A percentile compares a stretch with the other conserved stretches of the same genome.
Conservation (phyloP, 805 yeast genomes). For the Ascoidea tarda region DNA sequence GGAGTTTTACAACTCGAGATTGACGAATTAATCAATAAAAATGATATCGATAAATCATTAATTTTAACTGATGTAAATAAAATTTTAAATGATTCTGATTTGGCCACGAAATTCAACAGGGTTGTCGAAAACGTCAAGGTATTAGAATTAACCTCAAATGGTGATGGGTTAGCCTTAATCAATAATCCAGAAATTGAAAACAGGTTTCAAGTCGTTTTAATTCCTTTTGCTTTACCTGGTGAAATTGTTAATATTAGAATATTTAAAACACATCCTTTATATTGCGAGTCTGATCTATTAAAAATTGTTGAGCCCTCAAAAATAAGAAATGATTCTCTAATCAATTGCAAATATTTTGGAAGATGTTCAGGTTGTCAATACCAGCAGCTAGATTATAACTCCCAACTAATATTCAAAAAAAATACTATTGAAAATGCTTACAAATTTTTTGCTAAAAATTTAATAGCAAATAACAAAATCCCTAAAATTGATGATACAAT, state of each 20-base stretch:
- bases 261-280: slow-evolving; percentile 63
- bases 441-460: slow-evolving; percentile 53
- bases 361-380: slow-evolving; percentile 92
- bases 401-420: slow-evolving; percentile 61
- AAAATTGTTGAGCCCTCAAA: slow-evolving; percentile 28
- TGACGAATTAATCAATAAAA: slow-evolving; percentile 32
- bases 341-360: slow-evolving; percentile 77
- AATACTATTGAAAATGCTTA: slow-evolving; percentile 73
- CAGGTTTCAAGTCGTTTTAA: slow-evolving; percentile 46
- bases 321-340: slow-evolving; percentile 45
- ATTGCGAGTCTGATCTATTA: slow-evolving; percentile 64
- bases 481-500: slow-evolving; percentile 56
- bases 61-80: slow-evolving; percentile 52
- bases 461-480: slow-evolving; percentile 26
- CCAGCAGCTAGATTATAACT: slow-evolving; percentile 60
- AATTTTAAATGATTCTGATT: slow-evolving; percentile 43
- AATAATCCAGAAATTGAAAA: slow-evolving; percentile 34
- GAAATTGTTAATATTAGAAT: slow-evolving; percentile 60
- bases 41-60: slow-evolving; percentile 27
- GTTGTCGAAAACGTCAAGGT: slow-evolving; percentile 43
- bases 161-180: slow-evolving; percentile 74
- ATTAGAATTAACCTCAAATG: slow-evolving; percentile 52
- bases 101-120: slow-evolving; percentile 38
- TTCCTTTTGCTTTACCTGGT: slow-evolving; percentile 86
- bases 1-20: slow-evolving; percentile 75